Conservation (phyloP, 768 basidiomycete species). For the Serendipita sp. region DNA sequence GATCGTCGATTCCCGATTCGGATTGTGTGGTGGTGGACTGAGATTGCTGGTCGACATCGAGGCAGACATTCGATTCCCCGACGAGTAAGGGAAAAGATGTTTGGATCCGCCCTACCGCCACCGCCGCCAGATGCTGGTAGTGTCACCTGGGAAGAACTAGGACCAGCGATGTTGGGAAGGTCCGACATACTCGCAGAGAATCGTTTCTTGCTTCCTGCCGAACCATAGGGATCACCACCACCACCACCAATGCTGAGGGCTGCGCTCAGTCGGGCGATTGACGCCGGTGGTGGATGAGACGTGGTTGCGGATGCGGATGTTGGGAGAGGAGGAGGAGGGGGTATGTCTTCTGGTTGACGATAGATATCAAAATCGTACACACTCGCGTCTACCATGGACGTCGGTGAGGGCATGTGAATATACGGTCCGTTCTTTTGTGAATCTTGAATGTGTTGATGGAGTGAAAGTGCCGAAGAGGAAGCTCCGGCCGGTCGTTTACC, state of each 20-base stretch:
- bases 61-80: not conserved
- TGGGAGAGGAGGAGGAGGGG: not conserved
- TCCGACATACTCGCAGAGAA: conserved; percentile 4
- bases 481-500: not conserved
- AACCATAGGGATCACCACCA: not conserved
- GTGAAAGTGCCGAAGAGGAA: not conserved
- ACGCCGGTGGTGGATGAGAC: conserved; percentile 3
- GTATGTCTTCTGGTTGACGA: not conserved
- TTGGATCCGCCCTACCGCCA: not conserved
- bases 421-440: not conserved
- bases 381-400: conserved; percentile 1
- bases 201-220: not conserved
- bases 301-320: not conserved
- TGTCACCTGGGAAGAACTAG: not conserved
- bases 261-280: not conserved
- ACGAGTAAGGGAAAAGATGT: not conserved
- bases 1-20: not conserved
- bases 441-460: not conserved
- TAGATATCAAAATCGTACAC: conserved; percentile 5
- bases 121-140: too few relatives aligned
- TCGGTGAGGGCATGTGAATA: not conserved
- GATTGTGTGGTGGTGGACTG: not conserved
- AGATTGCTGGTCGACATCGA: not conserved
- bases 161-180: not conserved
- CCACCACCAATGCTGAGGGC: not conserved